Evolutionary conservation across 805 yeast species (phyloP).

Genomic region (Ogataea philodendri): DNA sequence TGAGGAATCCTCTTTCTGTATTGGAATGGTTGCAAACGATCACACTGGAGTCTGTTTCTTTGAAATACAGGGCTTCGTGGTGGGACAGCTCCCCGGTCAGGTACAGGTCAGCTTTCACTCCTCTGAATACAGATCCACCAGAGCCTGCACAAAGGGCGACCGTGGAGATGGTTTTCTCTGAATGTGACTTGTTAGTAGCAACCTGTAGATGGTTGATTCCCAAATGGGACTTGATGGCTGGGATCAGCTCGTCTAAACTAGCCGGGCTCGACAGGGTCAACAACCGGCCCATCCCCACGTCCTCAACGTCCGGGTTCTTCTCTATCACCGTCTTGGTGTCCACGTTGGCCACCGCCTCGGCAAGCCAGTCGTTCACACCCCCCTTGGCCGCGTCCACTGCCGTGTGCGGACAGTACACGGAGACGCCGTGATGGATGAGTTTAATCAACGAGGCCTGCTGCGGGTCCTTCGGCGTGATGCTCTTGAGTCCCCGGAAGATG

Average conservation of each 20-base stretch:
- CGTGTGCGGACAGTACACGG: slow-evolving; percentile 95
- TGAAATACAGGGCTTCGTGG: slow-evolving; percentile 76
- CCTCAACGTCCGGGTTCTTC: slow-evolving; percentile 42
- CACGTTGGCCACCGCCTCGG: slow-evolving; percentile 45
- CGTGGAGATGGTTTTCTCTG: slow-evolving; percentile 39
- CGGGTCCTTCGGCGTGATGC: slow-evolving; percentile 60
- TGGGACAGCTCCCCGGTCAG: slow-evolving; percentile 94
- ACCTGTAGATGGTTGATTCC: slow-evolving; percentile 60
- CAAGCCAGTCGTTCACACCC: slow-evolving; percentile 96
- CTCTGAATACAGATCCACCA: slow-evolving; percentile 74
- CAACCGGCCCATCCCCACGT: slow-evolving; percentile 81
- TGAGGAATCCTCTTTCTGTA: slow-evolving; percentile 84
- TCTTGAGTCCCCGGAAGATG: slow-evolving; percentile 83
- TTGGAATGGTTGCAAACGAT: slow-evolving; percentile 86
- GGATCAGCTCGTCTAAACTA: slow-evolving; percentile 44
- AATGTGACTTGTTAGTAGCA: slow-evolving; percentile 38
- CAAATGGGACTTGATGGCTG: slow-evolving; percentile 52
- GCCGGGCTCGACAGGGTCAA: slow-evolving; percentile 48
- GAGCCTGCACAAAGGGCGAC: slow-evolving; percentile 96
- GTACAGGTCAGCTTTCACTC: slow-evolving; percentile 61
- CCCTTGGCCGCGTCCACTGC: slow-evolving; percentile 88
- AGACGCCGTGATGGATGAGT: slow-evolving; percentile 71
- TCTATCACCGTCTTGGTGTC: slow-evolving; percentile 40
- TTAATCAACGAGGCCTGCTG: slow-evolving; percentile 77
- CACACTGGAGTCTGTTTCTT: slow-evolving; percentile 69